Evolutionary conservation across 305 asterid genomes (phyloP), one percentile per base, ranked within the genome.

Genomic region (Fraxinus albicans): DNA sequence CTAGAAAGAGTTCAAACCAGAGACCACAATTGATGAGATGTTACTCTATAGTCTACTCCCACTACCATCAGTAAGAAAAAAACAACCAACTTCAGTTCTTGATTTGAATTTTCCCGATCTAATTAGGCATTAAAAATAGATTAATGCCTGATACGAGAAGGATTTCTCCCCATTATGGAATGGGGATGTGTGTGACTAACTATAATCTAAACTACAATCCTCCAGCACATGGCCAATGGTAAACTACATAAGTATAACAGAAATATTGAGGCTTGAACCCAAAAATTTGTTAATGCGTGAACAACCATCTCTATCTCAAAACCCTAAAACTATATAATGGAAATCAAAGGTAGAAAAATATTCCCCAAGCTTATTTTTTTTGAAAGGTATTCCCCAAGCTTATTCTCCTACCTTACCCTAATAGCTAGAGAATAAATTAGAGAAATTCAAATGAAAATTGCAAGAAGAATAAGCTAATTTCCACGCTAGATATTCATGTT

Each of bases 21-120:
- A 65, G 33, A 3, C 35, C 34, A 25, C 6, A 65, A 65, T 9
- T 65, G 31, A 65, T 8, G 34, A 65, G 73, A 65, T 65, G 33
- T 25, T 25, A 65, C 15, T 21, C 15, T 25, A 10, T 60, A 44
- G 17, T 44, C 53, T 44, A 10, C 53, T 21, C 72, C 13, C 29
- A 8, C 29, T 60, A 60, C 33, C 72, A 60, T 23, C 15, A 60
- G 33, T 60, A 2, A 55, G 23, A 42, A 77, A 23, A 79, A 44
- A 44, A 33, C 23, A 72, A 80, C 72, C 34, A 70, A 42, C 38
- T 65, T 63, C 60, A 69, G 78, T 69, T 80, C 70, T 70, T 69
- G 50, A 33, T 72, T 80, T 44, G 53, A 80, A 69, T 72, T 19
- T 80, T 67, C 13, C 33, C 34, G 3, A 27, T 36, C 42, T 36